Conservation (phyloP, 768 basidiomycete genomes). For the Panellus pusillus region DNA sequence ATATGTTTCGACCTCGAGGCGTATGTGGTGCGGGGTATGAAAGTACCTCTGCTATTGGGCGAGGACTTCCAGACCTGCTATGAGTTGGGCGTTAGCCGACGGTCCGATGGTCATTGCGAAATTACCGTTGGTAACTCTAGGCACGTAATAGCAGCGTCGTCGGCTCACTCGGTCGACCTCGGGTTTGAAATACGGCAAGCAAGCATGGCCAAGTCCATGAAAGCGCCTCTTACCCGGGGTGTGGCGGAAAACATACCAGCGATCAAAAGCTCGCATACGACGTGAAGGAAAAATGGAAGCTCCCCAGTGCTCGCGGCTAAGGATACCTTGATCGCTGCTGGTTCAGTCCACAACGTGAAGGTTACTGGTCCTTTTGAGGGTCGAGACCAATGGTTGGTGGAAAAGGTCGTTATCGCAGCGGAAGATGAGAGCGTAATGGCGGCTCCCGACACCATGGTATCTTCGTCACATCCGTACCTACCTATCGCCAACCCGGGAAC, state of each 20-base stretch:
- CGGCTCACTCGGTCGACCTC: neutral
- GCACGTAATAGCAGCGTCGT: conserved; percentile 5
- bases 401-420: conserved; percentile 10
- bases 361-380: conserved; percentile 4
- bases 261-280: neutral
- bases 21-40: conserved; percentile 27
- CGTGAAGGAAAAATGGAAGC: neutral
- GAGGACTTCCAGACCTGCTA: conserved; percentile 28
- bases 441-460: conserved; percentile 13
- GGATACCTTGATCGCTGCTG: conserved; percentile 2
- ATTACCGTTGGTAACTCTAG: neutral
- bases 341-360: conserved; percentile 1
- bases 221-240: neutral
- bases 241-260: neutral
- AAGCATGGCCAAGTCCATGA: neutral
- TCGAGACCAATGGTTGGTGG: conserved; percentile 16
- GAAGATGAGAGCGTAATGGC: conserved; percentile 2
- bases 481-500: conserved; percentile 21
- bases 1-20: conserved; percentile 20
- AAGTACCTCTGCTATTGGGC: conserved; percentile 26
- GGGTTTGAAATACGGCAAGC: conserved; percentile 6
- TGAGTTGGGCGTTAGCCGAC: conserved; percentile 19
- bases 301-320: neutral
- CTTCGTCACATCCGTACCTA: neutral
- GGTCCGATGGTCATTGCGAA: neutral